Evolutionary conservation across 2,329 filamentous ascomycete species (phyloP).

Genomic region (Didymella keratinophila): DNA sequence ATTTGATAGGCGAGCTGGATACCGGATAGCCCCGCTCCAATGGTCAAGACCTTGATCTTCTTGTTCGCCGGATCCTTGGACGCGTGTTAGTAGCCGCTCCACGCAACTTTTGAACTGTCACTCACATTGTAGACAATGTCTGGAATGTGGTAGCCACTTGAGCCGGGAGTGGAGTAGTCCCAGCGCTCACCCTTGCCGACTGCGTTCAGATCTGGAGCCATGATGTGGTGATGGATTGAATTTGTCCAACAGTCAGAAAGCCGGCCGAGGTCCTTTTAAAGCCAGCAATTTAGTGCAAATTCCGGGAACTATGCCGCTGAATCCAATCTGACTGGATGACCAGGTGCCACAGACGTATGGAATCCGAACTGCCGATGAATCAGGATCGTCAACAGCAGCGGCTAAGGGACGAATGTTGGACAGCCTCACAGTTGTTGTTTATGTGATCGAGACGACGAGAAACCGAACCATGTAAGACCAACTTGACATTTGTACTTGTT

Average conservation of each 20-base stretch:
- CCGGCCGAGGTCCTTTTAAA: background rate
- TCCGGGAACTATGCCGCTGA: background rate
- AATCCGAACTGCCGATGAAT: background rate
- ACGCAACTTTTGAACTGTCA: background rate
- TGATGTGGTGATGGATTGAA: constrained; percentile 18
- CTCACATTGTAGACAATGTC: constrained; percentile 49
- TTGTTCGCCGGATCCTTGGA: constrained; percentile 25
- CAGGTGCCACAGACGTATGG: background rate
- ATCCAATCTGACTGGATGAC: background rate
- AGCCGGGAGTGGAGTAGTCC: constrained; percentile 56
- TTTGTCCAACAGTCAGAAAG: too few species aligned
- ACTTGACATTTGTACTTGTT: background rate
- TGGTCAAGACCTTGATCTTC: constrained; percentile 57
- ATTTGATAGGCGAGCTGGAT: constrained; percentile 59
- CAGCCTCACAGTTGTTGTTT: background rate
- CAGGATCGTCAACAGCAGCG: background rate
- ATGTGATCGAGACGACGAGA: background rate
- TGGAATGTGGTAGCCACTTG: constrained; percentile 52
- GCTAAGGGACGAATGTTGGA: background rate
- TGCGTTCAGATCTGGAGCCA: constrained; percentile 56
- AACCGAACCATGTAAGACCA: background rate
- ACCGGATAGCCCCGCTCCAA: constrained; percentile 58
- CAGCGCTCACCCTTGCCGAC: constrained; percentile 46
- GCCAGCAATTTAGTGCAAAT: background rate
- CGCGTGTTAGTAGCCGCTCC: background rate